Percentiles rank a stretch among this genome's conserved stretches.
phyloP scores from a whole-genome alignment of 345 rosid genomes.

The Firmiana major region DNA sequence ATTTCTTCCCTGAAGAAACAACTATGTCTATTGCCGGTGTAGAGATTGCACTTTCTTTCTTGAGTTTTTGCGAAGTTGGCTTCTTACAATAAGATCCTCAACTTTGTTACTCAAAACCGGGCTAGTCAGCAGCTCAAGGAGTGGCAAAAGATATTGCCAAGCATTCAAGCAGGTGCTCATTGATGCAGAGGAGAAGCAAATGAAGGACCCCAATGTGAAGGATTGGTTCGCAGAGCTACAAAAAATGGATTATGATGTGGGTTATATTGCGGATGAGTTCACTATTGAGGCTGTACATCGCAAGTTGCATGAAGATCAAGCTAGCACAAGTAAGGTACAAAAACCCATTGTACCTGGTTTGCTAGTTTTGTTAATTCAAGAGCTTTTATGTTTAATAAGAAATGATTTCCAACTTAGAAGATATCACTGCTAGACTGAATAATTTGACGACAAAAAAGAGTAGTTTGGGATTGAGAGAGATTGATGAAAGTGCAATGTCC shows the following conservation, averaged over 20 bases:
- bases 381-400: neutral
- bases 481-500: neutral
- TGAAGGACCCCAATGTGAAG: conserved; percentile 1
- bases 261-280: conserved; percentile 24
- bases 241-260: conserved; percentile 22
- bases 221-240: conserved; percentile 19
- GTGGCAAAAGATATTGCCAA: neutral
- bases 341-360: neutral
- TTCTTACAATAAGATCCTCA: neutral
- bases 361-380: neutral
- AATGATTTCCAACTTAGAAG: neutral
- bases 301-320: neutral
- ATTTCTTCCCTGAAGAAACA: neutral
- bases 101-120: neutral
- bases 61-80: conserved; percentile 5
- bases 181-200: conserved; percentile 27
- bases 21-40: neutral
- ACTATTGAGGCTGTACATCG: conserved; percentile 5
- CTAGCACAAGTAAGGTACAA: neutral
- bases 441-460: neutral
- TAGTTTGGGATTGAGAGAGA: neutral
- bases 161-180: conserved; percentile 18
- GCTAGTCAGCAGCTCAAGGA: neutral
- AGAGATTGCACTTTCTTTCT: neutral
- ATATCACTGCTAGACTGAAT: neutral